phyloP scores from a whole-genome alignment of 805 yeast species.

The Spathaspora sp. region DNA sequence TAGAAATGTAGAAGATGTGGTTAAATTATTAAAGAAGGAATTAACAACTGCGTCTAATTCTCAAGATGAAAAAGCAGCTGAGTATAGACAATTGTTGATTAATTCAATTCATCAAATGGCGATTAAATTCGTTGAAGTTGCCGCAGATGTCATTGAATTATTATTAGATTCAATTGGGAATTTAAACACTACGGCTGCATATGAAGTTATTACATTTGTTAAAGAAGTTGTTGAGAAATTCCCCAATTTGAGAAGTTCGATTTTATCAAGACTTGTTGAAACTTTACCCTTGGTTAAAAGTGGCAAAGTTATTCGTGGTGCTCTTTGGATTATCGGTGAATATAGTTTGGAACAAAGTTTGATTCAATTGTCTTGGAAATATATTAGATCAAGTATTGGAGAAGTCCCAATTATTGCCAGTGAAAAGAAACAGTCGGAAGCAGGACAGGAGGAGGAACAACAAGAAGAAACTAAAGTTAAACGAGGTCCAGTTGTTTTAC shows the following conservation, averaged over 20 bases:
- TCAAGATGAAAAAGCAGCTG: constrained; percentile 76
- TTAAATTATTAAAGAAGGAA: constrained; percentile 88
- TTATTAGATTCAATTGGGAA: constrained; percentile 84
- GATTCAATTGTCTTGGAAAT: constrained; percentile 83
- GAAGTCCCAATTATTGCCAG: constrained; percentile 85
- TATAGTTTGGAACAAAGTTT: constrained; percentile 69
- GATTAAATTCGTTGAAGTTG: constrained; percentile 82
- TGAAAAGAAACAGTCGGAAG: constrained; percentile 45
- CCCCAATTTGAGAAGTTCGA: constrained; percentile 69
- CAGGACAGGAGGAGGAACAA: constrained; percentile 33
- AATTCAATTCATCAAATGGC: constrained; percentile 89
- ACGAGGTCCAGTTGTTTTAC: constrained; percentile 78
- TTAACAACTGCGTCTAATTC: constrained; percentile 66
- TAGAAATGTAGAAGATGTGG: constrained; percentile 91
- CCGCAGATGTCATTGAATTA: constrained; percentile 84
- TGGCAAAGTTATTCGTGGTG: constrained; percentile 90
- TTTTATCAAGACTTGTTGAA: constrained; percentile 58
- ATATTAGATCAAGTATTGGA: constrained; percentile 77
- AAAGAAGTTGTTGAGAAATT: constrained; percentile 92
- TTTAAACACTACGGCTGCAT: constrained; percentile 78
- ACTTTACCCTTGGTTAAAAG: constrained; percentile 69
- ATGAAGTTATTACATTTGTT: constrained; percentile 85
- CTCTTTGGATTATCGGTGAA: constrained; percentile 96
- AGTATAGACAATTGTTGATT: constrained; percentile 85
- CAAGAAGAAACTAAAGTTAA: constrained; percentile 28